phyloP scores from a whole-genome alignment of 805 yeast species.

The Metschnikowia orientalis region DNA sequence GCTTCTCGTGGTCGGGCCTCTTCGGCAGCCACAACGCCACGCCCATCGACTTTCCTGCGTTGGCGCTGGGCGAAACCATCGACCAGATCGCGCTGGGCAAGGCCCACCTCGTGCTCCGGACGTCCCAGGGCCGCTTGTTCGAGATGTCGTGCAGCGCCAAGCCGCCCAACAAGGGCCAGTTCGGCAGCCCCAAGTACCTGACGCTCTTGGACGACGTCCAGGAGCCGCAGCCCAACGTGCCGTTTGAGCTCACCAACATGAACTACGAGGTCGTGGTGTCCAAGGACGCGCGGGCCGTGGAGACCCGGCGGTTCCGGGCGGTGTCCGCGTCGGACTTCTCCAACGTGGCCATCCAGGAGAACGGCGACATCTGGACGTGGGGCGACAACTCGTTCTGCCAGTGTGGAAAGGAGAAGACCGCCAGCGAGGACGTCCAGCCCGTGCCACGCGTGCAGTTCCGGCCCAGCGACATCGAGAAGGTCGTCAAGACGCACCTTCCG shows the following conservation, averaged over 20 bases:
- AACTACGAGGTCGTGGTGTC: constrained; percentile 40
- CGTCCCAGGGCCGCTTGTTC: constrained; percentile 57
- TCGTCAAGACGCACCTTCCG: constrained; percentile 13
- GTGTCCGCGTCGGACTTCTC: constrained; percentile 75
- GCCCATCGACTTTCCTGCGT: constrained; percentile 4
- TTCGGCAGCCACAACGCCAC: constrained; percentile 7
- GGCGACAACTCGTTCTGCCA: constrained; percentile 87
- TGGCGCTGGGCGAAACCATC: constrained; percentile 34
- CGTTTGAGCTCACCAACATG: constrained; percentile 51
- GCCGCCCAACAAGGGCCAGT: constrained; percentile 63
- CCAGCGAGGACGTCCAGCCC: constrained; percentile 63
- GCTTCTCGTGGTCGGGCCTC: constrained; percentile 5
- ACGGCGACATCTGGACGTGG: constrained; percentile 77
- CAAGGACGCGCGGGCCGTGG: constrained; percentile 21
- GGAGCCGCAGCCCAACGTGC: constrained; percentile 24
- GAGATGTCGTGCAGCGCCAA: constrained; percentile 47
- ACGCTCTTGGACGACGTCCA: constrained; percentile 56
- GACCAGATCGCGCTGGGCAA: constrained; percentile 55
- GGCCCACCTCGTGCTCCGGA: constrained; percentile 62
- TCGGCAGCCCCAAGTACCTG: constrained; percentile 70
- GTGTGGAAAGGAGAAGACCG: constrained; percentile 63
- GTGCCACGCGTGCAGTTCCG: constrained; percentile 52
- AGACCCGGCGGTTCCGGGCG: constrained; percentile 45
- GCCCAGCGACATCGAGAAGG: constrained; percentile 34
- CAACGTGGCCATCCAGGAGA: constrained; percentile 60